phyloP scores from a whole-genome alignment of 345 rosid genomes.

The Salix brachista region DNA sequence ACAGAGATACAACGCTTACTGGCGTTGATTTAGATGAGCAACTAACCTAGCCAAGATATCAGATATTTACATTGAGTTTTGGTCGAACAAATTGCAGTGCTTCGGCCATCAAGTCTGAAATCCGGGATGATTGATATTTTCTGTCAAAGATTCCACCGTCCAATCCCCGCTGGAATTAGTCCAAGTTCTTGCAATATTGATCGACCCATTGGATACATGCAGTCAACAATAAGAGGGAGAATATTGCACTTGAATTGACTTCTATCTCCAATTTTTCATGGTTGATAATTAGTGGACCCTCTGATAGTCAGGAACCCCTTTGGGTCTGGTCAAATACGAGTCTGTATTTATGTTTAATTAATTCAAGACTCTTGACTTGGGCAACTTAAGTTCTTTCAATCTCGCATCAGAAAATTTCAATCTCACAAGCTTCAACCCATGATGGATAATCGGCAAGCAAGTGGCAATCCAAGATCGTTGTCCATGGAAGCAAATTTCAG shows the following conservation, averaged over 20 bases:
- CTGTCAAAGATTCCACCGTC: not conserved
- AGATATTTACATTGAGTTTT: not conserved
- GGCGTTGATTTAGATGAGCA: not conserved
- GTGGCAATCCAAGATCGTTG: not conserved
- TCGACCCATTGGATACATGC: not conserved
- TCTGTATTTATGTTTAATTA: not conserved
- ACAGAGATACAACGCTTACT: not conserved
- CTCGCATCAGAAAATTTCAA: not conserved
- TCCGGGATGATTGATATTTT: not conserved
- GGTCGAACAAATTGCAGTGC: not conserved
- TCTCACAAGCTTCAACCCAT: not conserved
- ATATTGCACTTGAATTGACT: not conserved
- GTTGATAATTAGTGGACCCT: not conserved
- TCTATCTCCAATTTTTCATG: not conserved
- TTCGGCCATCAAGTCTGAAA: not conserved
- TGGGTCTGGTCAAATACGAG: too few relatives aligned
- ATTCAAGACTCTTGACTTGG: not conserved
- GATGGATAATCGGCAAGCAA: not conserved
- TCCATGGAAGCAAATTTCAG: not conserved
- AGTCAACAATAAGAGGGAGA: not conserved
- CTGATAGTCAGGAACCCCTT: too few relatives aligned
- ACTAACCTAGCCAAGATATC: too few relatives aligned
- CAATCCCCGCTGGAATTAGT: not conserved
- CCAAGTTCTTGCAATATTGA: not conserved
- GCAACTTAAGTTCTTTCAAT: not conserved